phyloP scores from a whole-genome alignment of 306 rosid species.

The Malus asiatica region DNA sequence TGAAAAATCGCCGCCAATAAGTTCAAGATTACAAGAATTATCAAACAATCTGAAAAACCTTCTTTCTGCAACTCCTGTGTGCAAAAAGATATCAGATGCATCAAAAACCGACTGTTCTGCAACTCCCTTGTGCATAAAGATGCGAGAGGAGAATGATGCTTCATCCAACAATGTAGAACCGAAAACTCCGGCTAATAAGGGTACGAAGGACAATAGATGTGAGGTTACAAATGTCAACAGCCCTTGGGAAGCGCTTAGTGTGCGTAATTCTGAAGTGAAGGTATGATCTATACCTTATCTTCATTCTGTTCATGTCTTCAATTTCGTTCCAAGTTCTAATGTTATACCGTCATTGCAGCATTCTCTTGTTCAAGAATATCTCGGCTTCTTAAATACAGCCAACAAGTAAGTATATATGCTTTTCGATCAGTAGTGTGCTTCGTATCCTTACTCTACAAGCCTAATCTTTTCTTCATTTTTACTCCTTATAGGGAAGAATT shows the following conservation, averaged over 20 bases:
- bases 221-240: conserved; percentile 34
- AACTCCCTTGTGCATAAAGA: conserved; percentile 29
- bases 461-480: conserved; percentile 1
- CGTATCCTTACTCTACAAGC: neutral
- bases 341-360: conserved; percentile 35
- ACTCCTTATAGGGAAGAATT: conserved; percentile 54
- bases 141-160: conserved; percentile 20
- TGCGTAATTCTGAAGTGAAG: conserved; percentile 57
- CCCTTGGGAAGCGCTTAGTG: conserved; percentile 64
- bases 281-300: conserved; percentile 19
- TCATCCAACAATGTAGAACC: conserved; percentile 44
- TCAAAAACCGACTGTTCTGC: conserved; percentile 35
- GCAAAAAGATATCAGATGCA: conserved; percentile 19
- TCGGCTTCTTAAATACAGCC: conserved; percentile 63
- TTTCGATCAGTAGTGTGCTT: neutral
- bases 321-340: neutral
- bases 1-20: conserved; percentile 62
- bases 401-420: conserved; percentile 52
- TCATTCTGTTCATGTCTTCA: neutral
- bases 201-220: conserved; percentile 9
- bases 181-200: conserved; percentile 47
- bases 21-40: conserved; percentile 54
- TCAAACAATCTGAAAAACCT: conserved; percentile 43
- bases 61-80: conserved; percentile 34
- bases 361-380: conserved; percentile 51